Base-by-base conservation (phyloP, 1,284 basidiomycete species). In the Trametes sp. region DNA sequence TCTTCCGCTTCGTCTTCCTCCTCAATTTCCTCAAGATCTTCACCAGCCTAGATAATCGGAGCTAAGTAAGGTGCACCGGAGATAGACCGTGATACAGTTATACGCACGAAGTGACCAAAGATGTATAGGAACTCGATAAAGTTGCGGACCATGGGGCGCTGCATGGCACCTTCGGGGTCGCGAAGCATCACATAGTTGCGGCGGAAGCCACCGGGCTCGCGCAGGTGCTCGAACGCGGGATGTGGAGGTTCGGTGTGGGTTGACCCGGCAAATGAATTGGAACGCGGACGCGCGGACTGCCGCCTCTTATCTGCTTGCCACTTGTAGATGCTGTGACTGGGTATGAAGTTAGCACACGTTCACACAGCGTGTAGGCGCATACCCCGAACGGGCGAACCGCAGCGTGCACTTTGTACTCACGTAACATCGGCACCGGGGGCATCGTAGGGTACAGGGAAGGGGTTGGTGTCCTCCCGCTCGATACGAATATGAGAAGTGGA, bases 101-200 rank as follows among this genome's bases (percentile, higher is more conserved):
- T n/a, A 82, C 94, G 81, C 69, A 95, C 95, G 73, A 97, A 98
- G 76, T 98, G 96, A 7, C 96, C 96, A 71, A 94, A 98, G 31
- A 98, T 83, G 70, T 92, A 93, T 54, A 98, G 79, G 73, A 98
- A 98, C 72, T 98, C 96, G 68, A 98, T 91, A 67, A 98, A 96
- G 72, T 93, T 95, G 70, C 90, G 70, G 1, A 92, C 79, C 72
- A 94, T 85, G 14, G 81, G 81, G 9, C 87, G 91, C 57, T 88
- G 84, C 50, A 87, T 85, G 24, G 77, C 74, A 7, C 88, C 88
- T 62, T 90, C 85, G 56, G 90, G 88, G 57, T 84, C 85, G 36
- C 85, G 87, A 57, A 91, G 76, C 45, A 90, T 76, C 8, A 98
- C 80, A 73, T 95, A 97, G 73, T 96, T 94, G 54, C 95, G 83